Evolutionary conservation across 2,329 filamentous ascomycete genomes (phyloP).

Genomic region (Aspergillus amoenus): DNA sequence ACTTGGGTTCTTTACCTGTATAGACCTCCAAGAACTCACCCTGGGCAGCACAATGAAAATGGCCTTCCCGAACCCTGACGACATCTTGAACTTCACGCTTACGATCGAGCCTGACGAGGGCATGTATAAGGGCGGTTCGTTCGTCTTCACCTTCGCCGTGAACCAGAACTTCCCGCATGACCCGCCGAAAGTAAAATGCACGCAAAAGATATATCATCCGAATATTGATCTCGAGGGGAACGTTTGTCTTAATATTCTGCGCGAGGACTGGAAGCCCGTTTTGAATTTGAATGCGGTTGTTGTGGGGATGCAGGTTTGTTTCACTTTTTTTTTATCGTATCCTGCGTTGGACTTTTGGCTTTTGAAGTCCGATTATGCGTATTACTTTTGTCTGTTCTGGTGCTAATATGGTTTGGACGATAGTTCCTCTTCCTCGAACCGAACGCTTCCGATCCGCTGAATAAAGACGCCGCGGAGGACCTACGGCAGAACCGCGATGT

Average conservation of each 20-base stretch:
- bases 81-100: slow-evolving; percentile 55
- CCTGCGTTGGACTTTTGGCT: background rate
- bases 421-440: slow-evolving; percentile 97
- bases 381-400: background rate
- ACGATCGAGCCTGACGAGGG: slow-evolving; percentile 55
- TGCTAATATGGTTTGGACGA: background rate
- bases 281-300: slow-evolving; percentile 96
- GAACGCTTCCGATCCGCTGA: slow-evolving; percentile 94
- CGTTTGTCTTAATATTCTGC: slow-evolving; percentile 93
- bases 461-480: slow-evolving; percentile 96
- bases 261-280: slow-evolving; percentile 99
- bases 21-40: slow-evolving; percentile 50
- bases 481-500: slow-evolving; percentile 78
- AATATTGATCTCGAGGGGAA: slow-evolving; percentile 98
- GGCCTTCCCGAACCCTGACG: slow-evolving; percentile 58
- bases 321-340: background rate
- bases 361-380: background rate
- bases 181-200: slow-evolving; percentile 94
- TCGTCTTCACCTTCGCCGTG: slow-evolving; percentile 89
- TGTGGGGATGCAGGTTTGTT: slow-evolving; percentile 75
- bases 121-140: slow-evolving; percentile 83
- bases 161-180: slow-evolving; percentile 96
- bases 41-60: slow-evolving; percentile 58
- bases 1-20: background rate
- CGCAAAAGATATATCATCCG: slow-evolving; percentile 97